A percentile compares a stretch with the other conserved stretches of the same genome.
Conservation (phyloP, 257 asterid genomes). For the Salvia rosmarinus region DNA sequence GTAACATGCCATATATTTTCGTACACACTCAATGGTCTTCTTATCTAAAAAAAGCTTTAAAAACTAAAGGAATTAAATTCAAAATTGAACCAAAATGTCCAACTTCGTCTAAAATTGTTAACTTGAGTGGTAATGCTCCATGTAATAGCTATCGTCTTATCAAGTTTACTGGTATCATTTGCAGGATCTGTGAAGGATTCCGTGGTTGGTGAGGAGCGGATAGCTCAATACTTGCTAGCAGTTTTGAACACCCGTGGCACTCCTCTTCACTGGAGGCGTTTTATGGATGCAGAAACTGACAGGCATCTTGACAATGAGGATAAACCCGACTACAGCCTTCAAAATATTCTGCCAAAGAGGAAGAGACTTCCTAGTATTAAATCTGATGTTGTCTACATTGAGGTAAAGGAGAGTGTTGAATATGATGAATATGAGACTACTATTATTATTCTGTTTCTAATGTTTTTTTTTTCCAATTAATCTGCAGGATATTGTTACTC, state of each 20-base stretch:
- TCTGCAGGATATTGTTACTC: slow-evolving; percentile 68
- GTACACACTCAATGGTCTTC: neutral
- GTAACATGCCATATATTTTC: neutral
- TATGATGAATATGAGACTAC: neutral
- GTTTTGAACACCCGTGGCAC: slow-evolving; percentile 81
- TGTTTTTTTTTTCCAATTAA: neutral
- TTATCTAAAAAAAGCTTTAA: neutral
- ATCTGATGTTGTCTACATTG: slow-evolving; percentile 64
- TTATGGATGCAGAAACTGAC: slow-evolving; percentile 40
- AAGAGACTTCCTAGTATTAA: slow-evolving; percentile 48
- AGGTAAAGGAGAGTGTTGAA: slow-evolving; percentile 47
- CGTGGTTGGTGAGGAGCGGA: slow-evolving; percentile 92
- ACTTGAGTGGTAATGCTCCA: neutral
- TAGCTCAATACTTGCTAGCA: slow-evolving; percentile 81
- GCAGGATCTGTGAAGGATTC: slow-evolving; percentile 96
- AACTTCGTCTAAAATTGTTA: neutral
- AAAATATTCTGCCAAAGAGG: slow-evolving; percentile 60
- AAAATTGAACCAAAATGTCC: neutral
- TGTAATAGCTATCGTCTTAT: neutral
- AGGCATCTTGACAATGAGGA: slow-evolving; percentile 38
- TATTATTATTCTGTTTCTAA: neutral
- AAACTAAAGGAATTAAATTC: neutral
- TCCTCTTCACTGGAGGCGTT: slow-evolving; percentile 83
- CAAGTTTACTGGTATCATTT: slow-evolving; percentile 8
- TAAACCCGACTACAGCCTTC: slow-evolving; percentile 59